Base-by-base conservation (phyloP, 768 basidiomycete genomes). In the Dentipellis fragilis region DNA sequence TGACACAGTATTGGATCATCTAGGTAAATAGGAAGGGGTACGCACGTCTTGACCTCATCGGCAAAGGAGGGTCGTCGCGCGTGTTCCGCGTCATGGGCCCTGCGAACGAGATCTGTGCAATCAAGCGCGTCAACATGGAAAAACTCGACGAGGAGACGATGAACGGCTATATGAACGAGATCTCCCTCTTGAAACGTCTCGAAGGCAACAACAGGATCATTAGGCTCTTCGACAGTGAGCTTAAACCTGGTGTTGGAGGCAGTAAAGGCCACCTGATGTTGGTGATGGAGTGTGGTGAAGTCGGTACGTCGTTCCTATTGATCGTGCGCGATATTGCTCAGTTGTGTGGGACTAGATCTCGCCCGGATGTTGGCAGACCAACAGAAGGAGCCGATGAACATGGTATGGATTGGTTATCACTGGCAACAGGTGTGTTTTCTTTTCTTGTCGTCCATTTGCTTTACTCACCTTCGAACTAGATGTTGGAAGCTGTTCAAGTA, bases 401-500 rank as follows among this genome's bases (percentile, higher is more conserved):
- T 94, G 80, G 88, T 94, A 55, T 95, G 94, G 82, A 80, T 97
- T 35, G 84, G 91, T 16, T 89, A 93, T 67, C 95, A 93, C 65
- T 99, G 94, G 93, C 89, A 96, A 65, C 95, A 98, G 81, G 93
- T 91, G 58, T 22, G 77, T 68, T 16, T 50, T n/a, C 35, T 49
- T 2, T 14, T 40, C 14, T 12, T 49, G 11, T 39, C 52, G 8
- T 9, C 17, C 12, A 34, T 4, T 46, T 57, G 29, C 46, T 36
- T 40, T 23, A 59, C 17, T 29, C 23, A 21, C 16, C 37, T 12
- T 19, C 16, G n/a, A 36, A 52, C 17, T 65, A 97, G 94, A 99
- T 99, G 93, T 73, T 99, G 50, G 86, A 96, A 75, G 94, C 94
- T 0, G 95, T 99, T n/a, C 89, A 96, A 57, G 87, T 97, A 54